Conservation (phyloP, 2,329 filamentous ascomycete genomes). For the Ceratocystis destructans region DNA sequence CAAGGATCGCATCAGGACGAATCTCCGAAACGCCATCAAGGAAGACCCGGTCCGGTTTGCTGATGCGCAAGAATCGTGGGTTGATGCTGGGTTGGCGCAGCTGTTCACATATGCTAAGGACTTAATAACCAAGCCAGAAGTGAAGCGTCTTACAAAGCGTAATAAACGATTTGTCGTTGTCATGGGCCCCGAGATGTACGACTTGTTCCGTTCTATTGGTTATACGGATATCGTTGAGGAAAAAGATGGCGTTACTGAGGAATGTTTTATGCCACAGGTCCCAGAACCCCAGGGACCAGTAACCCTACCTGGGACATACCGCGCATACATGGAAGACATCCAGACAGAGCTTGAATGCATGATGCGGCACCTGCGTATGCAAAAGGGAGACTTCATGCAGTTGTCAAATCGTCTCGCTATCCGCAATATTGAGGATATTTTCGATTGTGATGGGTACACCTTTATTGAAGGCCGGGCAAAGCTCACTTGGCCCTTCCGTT, state of each 20-base stretch:
- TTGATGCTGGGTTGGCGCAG: constrained; percentile 31
- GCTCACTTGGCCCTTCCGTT: constrained; percentile 19
- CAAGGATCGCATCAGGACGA: constrained; percentile 30
- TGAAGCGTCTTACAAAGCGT: constrained; percentile 38
- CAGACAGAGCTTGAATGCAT: constrained; percentile 35
- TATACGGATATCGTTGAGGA: constrained; percentile 32
- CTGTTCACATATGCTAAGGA: constrained; percentile 41
- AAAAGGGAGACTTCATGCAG: constrained; percentile 25
- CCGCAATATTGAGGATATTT: constrained; percentile 25
- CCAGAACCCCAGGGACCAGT: constrained; percentile 21
- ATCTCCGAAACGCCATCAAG: constrained; percentile 29
- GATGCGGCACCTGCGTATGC: constrained; percentile 24
- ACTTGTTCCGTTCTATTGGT: constrained; percentile 36
- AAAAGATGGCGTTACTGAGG: constrained; percentile 30
- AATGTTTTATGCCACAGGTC: constrained; percentile 28
- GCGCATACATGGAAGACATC: constrained; percentile 38
- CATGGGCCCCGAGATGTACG: constrained; percentile 38
- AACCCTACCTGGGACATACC: constrained; percentile 30
- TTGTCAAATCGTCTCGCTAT: constrained; percentile 22
- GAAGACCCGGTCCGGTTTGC: constrained; percentile 37
- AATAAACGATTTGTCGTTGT: constrained; percentile 44
- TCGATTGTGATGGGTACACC: constrained; percentile 25
- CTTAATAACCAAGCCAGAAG: constrained; percentile 29
- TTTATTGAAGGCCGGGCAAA: constrained; percentile 16
- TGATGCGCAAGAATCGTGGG: constrained; percentile 31